Base-by-base conservation (phyloP, 192 early-diverging fungal species). In the Linnemannia schmuckeri region DNA sequence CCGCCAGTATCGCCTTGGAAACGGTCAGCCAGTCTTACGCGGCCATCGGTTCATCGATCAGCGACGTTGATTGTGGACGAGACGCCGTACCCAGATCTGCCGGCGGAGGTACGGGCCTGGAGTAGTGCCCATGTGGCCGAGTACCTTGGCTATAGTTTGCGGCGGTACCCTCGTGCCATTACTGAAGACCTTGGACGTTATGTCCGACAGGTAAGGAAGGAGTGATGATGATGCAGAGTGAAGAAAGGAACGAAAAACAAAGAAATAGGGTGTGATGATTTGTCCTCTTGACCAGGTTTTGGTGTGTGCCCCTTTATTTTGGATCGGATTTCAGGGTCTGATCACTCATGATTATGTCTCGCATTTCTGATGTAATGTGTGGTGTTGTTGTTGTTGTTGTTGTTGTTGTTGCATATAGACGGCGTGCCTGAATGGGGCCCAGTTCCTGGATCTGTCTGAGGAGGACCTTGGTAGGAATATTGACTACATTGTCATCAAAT, bases 131-230 rank as follows among this genome's bases (percentile, higher is more conserved):
- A 89, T 82, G 88, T 89, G 22, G 82, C 88, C 24, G 79, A 81
- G 73, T 89, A 89, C 61, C 73, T 89, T 27, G 83, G 57, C 18
- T 89, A 89, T 30, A 82, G 75, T 57, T 79, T 89, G 15, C 38
- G 88, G 22, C 73, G 81, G 18, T 89, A 89, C 42, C 88, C 88
- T 20, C 78, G 75, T 6, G 88, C 88, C 35, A 82, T 89, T 33
- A 85, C 83, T n/a, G 82, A 82, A 41, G 88, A 89, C 55, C 47
- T 89, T 33, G 83, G 82, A 33, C 78, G 82, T 42, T 89, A 85
- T 82, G 82, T 89, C n/a, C 80, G 79, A 38, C 82, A 85, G 77
- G 88, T 82, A 75, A 75, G n/a, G 18, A 22, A 5, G 20, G 5
- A 33, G 22, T 2, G 27, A 18, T 40, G 13, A 27, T 3, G 46